Conservation (phyloP, 805 yeast species). For the Ogataea kodamae region DNA sequence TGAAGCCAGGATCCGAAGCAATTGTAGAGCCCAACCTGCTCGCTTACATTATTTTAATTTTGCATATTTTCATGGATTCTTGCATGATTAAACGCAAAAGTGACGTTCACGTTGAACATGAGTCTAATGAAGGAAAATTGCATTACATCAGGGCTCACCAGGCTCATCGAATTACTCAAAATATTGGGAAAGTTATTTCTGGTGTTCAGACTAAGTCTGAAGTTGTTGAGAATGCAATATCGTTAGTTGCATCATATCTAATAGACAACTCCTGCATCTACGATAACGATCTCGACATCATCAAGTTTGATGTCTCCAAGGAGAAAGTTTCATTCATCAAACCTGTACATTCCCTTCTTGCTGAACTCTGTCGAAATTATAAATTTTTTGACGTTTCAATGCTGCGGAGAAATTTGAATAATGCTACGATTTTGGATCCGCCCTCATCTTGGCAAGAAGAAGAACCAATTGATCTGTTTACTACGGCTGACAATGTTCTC, state of each 20-base stretch:
- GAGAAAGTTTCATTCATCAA: conserved; percentile 54
- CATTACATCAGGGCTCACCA: conserved; percentile 40
- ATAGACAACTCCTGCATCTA: conserved; percentile 24
- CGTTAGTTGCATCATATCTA: conserved; percentile 35
- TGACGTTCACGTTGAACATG: conserved; percentile 68
- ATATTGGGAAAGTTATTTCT: conserved; percentile 27
- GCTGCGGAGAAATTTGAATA: conserved; percentile 14
- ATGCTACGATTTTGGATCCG: conserved; percentile 10
- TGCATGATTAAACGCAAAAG: conserved; percentile 53
- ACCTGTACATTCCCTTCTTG: conserved; percentile 56
- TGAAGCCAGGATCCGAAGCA: conserved; percentile 24
- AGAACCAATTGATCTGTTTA: conserved; percentile 36
- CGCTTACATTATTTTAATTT: conserved; percentile 41
- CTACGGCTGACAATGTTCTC: conserved; percentile 54
- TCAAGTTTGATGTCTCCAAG: conserved; percentile 37
- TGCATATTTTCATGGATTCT: conserved; percentile 55
- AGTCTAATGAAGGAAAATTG: conserved; percentile 45
- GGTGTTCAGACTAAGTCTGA: conserved; percentile 18
- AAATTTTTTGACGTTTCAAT: conserved; percentile 26
- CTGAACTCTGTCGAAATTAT: conserved; percentile 39
- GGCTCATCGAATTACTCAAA: conserved; percentile 23
- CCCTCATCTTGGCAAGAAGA: conserved; percentile 13
- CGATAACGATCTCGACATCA: conserved; percentile 30
- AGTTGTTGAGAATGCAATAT: conserved; percentile 34
- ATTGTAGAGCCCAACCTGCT: conserved; percentile 28